phyloP scores from a whole-genome alignment of 2,329 filamentous ascomycete species.

The Fusarium mangiferae region DNA sequence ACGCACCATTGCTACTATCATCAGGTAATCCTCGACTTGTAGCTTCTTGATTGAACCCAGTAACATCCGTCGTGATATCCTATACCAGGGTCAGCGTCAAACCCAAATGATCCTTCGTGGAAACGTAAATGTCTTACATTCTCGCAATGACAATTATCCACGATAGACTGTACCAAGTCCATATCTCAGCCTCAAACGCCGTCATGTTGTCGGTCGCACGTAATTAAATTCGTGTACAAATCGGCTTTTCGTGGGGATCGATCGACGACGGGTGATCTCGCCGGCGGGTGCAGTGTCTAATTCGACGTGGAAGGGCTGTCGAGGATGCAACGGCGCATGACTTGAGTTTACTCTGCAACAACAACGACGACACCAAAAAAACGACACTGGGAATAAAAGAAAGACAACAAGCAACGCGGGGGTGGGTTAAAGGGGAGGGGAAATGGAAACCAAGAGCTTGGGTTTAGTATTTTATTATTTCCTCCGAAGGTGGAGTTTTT shows the following conservation, averaged over 20 bases:
- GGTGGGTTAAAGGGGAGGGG: slow-evolving; percentile 26
- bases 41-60: slow-evolving; percentile 59
- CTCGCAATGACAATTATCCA: slow-evolving; percentile 52
- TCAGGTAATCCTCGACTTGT: slow-evolving; percentile 66
- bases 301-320: slow-evolving; percentile 8
- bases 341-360: background rate
- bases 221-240: background rate
- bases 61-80: slow-evolving; percentile 53
- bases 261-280: background rate
- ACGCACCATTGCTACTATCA: slow-evolving; percentile 63
- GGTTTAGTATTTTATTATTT: slow-evolving; percentile 26
- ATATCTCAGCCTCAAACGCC: slow-evolving; percentile 52
- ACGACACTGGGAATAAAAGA: background rate
- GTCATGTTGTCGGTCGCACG: slow-evolving; percentile 41
- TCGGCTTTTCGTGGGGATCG: slow-evolving; percentile 2
- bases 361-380: no score
- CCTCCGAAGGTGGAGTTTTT: slow-evolving; percentile 21
- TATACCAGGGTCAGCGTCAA: slow-evolving; percentile 24
- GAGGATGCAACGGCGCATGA: slow-evolving; percentile 32
- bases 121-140: slow-evolving; percentile 50
- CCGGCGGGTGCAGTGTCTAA: background rate
- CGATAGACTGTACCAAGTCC: slow-evolving; percentile 57
- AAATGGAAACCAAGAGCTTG: background rate
- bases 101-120: background rate
- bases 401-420: slow-evolving; percentile 25